phyloP scores from a whole-genome alignment of 2,329 filamentous ascomycete genomes.

The Ceratocystis papillata region DNA sequence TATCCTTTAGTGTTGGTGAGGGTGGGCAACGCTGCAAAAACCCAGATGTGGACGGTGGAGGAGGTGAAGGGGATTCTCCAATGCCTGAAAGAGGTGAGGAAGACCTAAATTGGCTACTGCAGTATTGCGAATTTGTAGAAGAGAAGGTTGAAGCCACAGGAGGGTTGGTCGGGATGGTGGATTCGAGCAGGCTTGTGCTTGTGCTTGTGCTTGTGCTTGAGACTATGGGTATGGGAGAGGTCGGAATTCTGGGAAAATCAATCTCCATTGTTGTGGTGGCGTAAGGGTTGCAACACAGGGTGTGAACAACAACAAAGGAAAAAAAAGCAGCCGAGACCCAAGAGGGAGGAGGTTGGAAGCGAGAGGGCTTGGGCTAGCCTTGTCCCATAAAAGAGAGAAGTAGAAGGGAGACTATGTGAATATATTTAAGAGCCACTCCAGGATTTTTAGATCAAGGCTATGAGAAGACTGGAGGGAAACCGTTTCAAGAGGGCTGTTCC shows the following conservation, averaged over 20 bases:
- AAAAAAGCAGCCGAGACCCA: not conserved
- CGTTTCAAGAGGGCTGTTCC: conserved; percentile 3
- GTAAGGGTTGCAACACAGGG: conserved; percentile 3
- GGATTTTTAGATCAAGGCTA: not conserved
- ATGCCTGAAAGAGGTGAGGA: conserved; percentile 47
- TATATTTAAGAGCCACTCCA: no score
- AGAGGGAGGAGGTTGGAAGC: conserved; percentile 3
- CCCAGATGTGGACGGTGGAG: conserved; percentile 25
- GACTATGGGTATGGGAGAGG: not conserved
- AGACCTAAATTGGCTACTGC: conserved; percentile 33
- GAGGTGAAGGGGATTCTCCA: conserved; percentile 44
- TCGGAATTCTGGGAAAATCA: conserved; percentile 20
- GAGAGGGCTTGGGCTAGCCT: conserved; percentile 3
- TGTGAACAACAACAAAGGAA: not conserved
- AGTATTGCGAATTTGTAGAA: not conserved
- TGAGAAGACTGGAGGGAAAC: not conserved
- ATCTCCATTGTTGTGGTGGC: conserved; percentile 14
- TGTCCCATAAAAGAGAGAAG: not conserved
- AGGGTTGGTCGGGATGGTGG: not conserved
- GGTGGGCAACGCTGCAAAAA: not conserved
- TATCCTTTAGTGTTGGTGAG: not conserved
- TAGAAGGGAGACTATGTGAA: no score
- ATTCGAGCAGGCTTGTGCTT: conserved; percentile 12
- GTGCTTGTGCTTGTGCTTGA: not conserved
- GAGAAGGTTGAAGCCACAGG: not conserved